phyloP scores from a whole-genome alignment of 306 rosid species.

The Crataegus laevigata region DNA sequence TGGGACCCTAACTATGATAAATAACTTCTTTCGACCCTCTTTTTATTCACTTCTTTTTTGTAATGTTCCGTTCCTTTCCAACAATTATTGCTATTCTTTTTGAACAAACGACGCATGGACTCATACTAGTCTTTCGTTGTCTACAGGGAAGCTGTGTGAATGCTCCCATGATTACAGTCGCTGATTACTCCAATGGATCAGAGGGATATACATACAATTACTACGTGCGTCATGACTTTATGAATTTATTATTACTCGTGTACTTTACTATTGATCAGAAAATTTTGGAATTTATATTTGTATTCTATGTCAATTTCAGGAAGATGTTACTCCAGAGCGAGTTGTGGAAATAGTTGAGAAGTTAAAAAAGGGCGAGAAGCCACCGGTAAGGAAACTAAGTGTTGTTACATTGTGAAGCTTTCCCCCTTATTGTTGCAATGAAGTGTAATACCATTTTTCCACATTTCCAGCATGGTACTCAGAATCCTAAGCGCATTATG shows the following conservation, averaged over 20 bases:
- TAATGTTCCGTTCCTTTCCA: neutral
- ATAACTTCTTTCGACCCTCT: neutral
- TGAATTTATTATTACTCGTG: neutral
- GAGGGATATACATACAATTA: slow-evolving; percentile 90
- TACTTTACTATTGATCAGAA: neutral
- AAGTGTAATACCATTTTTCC: neutral
- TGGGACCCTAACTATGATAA: neutral
- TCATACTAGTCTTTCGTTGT: slow-evolving; percentile 17
- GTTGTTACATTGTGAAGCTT: neutral
- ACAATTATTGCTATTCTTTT: neutral
- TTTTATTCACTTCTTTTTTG: neutral
- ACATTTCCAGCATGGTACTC: slow-evolving; percentile 72
- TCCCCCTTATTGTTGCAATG: neutral
- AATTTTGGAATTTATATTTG: neutral
- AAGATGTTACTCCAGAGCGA: slow-evolving; percentile 81
- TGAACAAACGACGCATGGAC: neutral
- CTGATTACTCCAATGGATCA: slow-evolving; percentile 92
- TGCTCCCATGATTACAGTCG: slow-evolving; percentile 98
- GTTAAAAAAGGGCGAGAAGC: slow-evolving; percentile 85
- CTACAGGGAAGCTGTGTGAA: slow-evolving; percentile 95
- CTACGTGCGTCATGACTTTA: slow-evolving; percentile 41
- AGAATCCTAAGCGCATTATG: slow-evolving; percentile 58
- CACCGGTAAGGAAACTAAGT: slow-evolving; percentile 49
- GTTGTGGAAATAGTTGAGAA: slow-evolving; percentile 80
- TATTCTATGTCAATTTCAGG: slow-evolving; percentile 44